These are phyloP conservation scores for Cladophialophora yegresii DNA, from an alignment of 2,329 filamentous ascomycete species.

Conservation along the genomic window DNA sequence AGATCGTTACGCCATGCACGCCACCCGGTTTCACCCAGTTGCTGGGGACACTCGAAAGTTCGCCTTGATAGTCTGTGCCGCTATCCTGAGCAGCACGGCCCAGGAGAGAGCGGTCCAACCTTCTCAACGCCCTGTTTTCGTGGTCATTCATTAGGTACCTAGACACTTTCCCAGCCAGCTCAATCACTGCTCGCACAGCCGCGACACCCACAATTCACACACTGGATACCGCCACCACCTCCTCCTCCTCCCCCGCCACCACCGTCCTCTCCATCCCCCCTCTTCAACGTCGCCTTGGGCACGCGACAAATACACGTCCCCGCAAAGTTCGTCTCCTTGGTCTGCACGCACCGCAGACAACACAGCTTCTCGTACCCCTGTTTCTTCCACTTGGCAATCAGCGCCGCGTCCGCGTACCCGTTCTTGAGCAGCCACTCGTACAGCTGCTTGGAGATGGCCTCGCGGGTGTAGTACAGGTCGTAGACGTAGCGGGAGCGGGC, in stretches of 20 bases:
- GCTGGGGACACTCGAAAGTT: neutral
- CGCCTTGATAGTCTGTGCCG: neutral
- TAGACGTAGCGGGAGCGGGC: constrained; percentile 82
- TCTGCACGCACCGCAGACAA: constrained; percentile 93
- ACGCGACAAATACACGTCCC: constrained; percentile 96
- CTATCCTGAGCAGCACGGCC: neutral
- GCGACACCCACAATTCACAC: constrained; percentile 90
- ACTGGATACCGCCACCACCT: constrained; percentile 57
- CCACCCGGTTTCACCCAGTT: neutral
- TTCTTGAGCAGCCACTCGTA: constrained; percentile 99
- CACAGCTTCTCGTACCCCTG: constrained; percentile 98
- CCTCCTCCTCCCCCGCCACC: constrained; percentile 24
- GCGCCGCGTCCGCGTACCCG: constrained; percentile 86
- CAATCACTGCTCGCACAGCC: constrained; percentile 86
- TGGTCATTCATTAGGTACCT: neutral
- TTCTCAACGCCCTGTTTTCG: neutral
- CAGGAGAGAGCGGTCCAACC: neutral
- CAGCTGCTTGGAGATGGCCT: constrained; percentile 85
- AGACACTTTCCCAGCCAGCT: constrained; percentile 5
- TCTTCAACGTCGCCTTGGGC: constrained; percentile 83
- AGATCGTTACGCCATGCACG: neutral
- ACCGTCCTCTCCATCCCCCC: constrained; percentile 62
- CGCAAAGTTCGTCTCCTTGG: constrained; percentile 99
- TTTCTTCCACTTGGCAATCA: constrained; percentile 99
- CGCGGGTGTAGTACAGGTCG: constrained; percentile 96